Conservation (phyloP, 306 rosid species). For the Elaeagnus macrophylla region DNA sequence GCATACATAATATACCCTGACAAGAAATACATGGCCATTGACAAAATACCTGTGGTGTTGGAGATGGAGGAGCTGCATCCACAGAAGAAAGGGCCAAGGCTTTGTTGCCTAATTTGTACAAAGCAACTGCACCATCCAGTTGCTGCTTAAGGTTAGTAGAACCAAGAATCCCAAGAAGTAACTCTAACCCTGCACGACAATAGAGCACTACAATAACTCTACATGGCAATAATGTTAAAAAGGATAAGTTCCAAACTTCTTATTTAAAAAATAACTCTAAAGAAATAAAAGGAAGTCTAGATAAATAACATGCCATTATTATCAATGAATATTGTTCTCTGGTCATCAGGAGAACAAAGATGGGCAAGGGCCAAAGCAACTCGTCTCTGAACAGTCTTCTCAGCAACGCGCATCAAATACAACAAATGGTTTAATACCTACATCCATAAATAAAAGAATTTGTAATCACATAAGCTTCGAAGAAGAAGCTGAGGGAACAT, state of each 20-base stretch:
- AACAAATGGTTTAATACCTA: slow-evolving; percentile 84
- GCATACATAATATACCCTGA: no score
- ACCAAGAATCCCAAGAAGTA: slow-evolving; percentile 81
- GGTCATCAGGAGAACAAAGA: slow-evolving; percentile 79
- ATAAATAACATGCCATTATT: slow-evolving; percentile 44
- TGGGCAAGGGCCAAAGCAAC: slow-evolving; percentile 95
- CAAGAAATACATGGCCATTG: no score
- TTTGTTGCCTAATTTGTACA: slow-evolving; percentile 81
- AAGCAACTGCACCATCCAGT: slow-evolving; percentile 88
- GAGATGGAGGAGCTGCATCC: slow-evolving; percentile 95
- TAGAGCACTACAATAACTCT: slow-evolving; percentile 12
- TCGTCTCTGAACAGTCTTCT: slow-evolving; percentile 69
- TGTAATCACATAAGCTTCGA: slow-evolving; percentile 20
- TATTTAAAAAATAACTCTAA: slow-evolving; percentile 12
- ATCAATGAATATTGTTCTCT: slow-evolving; percentile 69
- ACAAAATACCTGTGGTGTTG: slow-evolving; percentile 70
- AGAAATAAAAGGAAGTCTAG: not conserved
- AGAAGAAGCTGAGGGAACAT: slow-evolving; percentile 1
- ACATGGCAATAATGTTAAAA: slow-evolving; percentile 12
- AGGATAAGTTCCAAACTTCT: slow-evolving; percentile 9
- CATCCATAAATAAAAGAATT: slow-evolving; percentile 25
- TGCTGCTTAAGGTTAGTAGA: slow-evolving; percentile 67
- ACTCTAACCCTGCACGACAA: slow-evolving; percentile 64
- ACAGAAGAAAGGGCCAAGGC: slow-evolving; percentile 64
- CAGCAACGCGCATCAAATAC: slow-evolving; percentile 83